phyloP scores from a whole-genome alignment of 352 stramenopile genomes.

The Pythium phragmiticola region DNA sequence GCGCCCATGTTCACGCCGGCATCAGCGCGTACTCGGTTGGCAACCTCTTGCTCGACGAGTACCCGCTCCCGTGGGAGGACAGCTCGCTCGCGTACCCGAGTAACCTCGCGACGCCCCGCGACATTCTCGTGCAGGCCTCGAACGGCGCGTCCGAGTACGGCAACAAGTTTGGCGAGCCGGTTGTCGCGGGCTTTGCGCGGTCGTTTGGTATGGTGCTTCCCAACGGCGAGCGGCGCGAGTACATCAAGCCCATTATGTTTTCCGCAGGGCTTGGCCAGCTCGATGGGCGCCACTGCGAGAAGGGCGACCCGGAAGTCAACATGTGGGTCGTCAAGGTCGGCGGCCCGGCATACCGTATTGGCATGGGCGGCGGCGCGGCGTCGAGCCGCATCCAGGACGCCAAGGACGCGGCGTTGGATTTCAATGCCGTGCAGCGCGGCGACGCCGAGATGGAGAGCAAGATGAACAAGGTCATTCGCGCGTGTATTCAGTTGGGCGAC shows the following conservation, averaged over 20 bases:
- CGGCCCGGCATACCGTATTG: slow-evolving; percentile 98
- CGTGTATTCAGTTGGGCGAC: slow-evolving; percentile 96
- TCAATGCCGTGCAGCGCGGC: slow-evolving; percentile 98
- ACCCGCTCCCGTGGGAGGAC: slow-evolving; percentile 97
- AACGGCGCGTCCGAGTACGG: slow-evolving; percentile 99
- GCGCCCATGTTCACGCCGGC: slow-evolving; percentile 94
- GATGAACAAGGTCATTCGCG: slow-evolving; percentile 98
- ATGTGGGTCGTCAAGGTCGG: slow-evolving; percentile 99
- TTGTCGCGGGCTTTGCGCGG: slow-evolving; percentile 97
- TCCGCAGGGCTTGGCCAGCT: slow-evolving; percentile 97
- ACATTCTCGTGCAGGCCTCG: slow-evolving; percentile 97
- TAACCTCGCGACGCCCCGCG: slow-evolving; percentile 88
- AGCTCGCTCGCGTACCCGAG: slow-evolving; percentile 88
- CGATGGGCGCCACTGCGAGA: slow-evolving; percentile 91
- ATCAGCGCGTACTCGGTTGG: slow-evolving; percentile 88
- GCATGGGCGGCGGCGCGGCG: slow-evolving; percentile 97
- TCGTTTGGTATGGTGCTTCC: slow-evolving; percentile 97
- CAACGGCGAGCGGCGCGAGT: slow-evolving; percentile 96
- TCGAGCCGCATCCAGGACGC: slow-evolving; percentile 94
- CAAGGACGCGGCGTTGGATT: slow-evolving; percentile 95
- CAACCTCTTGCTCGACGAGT: slow-evolving; percentile 96
- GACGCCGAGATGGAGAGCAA: slow-evolving; percentile 99
- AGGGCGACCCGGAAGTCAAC: slow-evolving; percentile 91
- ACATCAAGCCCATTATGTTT: slow-evolving; percentile 99
- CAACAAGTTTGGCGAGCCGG: slow-evolving; percentile 99